phyloP scores from a whole-genome alignment of 1,139 yeast species.

The Arxiozyma telluris region DNA sequence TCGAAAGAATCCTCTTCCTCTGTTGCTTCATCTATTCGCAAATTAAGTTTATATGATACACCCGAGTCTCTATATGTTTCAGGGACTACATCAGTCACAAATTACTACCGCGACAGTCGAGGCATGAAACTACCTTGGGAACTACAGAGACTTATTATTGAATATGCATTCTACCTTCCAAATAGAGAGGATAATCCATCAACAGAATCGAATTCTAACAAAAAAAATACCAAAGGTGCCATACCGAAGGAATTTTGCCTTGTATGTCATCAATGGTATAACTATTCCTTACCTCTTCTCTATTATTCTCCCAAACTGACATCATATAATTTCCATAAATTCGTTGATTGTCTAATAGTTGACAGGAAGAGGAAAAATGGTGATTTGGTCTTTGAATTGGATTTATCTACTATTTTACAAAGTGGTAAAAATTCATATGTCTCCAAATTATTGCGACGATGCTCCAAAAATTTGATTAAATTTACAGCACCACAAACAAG shows the following conservation, averaged over 20 bases:
- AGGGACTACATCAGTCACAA: not conserved
- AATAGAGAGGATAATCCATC: conserved; percentile 8
- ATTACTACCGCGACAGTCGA: not conserved
- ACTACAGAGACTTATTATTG: conserved; percentile 44
- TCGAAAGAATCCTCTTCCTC: conserved; percentile 4
- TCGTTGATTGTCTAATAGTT: conserved; percentile 59
- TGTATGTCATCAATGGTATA: conserved; percentile 55
- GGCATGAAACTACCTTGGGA: conserved; percentile 37
- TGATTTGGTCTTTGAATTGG: conserved; percentile 46
- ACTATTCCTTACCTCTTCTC: conserved; percentile 49
- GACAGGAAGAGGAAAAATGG: conserved; percentile 31
- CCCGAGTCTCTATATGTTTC: not conserved
- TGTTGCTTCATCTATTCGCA: not conserved
- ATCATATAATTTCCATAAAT: conserved; percentile 58
- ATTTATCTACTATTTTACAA: conserved; percentile 72
- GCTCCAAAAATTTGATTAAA: conserved; percentile 50
- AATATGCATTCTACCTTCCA: conserved; percentile 1
- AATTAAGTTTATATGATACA: not conserved
- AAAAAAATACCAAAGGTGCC: conserved; percentile 30
- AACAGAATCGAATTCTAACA: conserved; percentile 14
- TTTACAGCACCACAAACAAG: conserved; percentile 93
- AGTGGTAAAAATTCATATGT: conserved; percentile 90
- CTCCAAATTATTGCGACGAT: conserved; percentile 69
- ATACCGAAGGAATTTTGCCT: conserved; percentile 42
- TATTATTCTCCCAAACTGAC: conserved; percentile 55